phyloP scores from a whole-genome alignment of 495 filamentous ascomycete genomes.

The Cudoniella acicularis region DNA sequence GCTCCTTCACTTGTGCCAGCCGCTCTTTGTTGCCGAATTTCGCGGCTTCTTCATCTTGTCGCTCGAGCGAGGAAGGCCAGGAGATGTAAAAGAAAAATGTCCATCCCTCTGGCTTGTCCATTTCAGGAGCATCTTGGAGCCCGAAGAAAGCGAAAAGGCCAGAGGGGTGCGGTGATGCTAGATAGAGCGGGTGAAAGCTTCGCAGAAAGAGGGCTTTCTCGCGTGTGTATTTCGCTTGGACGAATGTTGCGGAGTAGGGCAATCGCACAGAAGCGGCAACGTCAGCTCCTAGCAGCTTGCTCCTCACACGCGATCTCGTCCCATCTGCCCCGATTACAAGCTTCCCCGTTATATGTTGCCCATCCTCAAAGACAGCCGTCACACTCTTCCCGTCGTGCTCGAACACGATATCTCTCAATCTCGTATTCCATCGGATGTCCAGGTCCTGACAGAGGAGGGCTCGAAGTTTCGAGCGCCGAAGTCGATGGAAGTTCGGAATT shows the following conservation, averaged over 20 bases:
- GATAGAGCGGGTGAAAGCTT: constrained; percentile 26
- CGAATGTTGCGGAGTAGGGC: constrained; percentile 33
- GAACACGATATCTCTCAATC: constrained; percentile 24
- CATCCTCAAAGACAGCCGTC: constrained; percentile 66
- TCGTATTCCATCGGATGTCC: constrained; percentile 30
- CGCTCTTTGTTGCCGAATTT: constrained; percentile 24
- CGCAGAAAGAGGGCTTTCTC: constrained; percentile 35
- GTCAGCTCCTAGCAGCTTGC: constrained; percentile 36
- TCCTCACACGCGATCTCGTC: constrained; percentile 36
- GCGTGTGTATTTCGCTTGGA: constrained; percentile 28
- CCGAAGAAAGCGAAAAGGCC: constrained; percentile 25
- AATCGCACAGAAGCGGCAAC: constrained; percentile 24
- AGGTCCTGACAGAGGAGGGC: constrained; percentile 26
- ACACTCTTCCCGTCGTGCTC: constrained; percentile 46
- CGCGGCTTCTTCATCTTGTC: constrained; percentile 30
- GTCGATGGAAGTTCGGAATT: constrained; percentile 39
- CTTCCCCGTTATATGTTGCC: constrained; percentile 45
- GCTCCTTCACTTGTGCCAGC: constrained; percentile 38
- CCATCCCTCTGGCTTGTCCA: constrained; percentile 42
- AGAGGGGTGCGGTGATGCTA: constrained; percentile 23
- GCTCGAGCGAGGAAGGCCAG: constrained; percentile 29
- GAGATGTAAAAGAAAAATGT: constrained; percentile 37
- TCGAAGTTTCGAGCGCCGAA: constrained; percentile 39
- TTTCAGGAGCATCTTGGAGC: constrained; percentile 38
- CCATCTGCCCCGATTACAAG: constrained; percentile 47